Percentiles rank a stretch among this genome's conserved stretches.
These are phyloP conservation scores for Dittrichia graveolens DNA, from an alignment of 129 eudicot genomes.

Conservation along the genomic window DNA sequence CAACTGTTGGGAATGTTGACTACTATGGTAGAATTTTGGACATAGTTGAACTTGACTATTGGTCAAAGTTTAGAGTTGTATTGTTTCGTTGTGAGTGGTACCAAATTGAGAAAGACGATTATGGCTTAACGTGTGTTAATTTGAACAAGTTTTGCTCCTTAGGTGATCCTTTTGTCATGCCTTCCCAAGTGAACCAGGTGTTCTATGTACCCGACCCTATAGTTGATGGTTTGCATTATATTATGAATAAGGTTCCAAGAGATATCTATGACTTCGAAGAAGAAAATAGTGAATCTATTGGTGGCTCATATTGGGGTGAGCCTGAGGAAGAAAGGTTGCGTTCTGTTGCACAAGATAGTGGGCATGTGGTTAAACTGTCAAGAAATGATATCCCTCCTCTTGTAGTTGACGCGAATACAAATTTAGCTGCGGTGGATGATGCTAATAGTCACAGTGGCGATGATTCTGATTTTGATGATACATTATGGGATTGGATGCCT, in stretches of 20 bases:
- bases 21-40: constrained; percentile 35
- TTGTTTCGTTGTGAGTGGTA: constrained; percentile 26
- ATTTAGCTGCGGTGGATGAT: neutral
- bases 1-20: constrained; percentile 28
- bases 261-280: constrained; percentile 20
- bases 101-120: constrained; percentile 16
- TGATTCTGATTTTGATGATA: constrained; percentile 12
- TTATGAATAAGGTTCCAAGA: constrained; percentile 30
- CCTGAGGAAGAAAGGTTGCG: neutral
- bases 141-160: neutral
- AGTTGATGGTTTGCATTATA: constrained; percentile 28
- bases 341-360: neutral
- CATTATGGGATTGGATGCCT: constrained; percentile 26
- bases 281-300: constrained; percentile 13
- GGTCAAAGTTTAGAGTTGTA: constrained; percentile 2
- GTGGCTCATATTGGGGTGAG: constrained; percentile 1
- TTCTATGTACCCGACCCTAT: constrained; percentile 34
- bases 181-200: constrained; percentile 37
- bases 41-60: constrained; percentile 29
- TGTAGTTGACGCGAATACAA: neutral
- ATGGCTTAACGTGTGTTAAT: constrained; percentile 7
- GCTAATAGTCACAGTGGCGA: neutral
- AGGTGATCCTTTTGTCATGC: constrained; percentile 27
- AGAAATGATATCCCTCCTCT: constrained; percentile 9
- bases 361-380: neutral